phyloP scores from a whole-genome alignment of 352 stramenopile genomes.

The Pythium rhizo-oryzae region DNA sequence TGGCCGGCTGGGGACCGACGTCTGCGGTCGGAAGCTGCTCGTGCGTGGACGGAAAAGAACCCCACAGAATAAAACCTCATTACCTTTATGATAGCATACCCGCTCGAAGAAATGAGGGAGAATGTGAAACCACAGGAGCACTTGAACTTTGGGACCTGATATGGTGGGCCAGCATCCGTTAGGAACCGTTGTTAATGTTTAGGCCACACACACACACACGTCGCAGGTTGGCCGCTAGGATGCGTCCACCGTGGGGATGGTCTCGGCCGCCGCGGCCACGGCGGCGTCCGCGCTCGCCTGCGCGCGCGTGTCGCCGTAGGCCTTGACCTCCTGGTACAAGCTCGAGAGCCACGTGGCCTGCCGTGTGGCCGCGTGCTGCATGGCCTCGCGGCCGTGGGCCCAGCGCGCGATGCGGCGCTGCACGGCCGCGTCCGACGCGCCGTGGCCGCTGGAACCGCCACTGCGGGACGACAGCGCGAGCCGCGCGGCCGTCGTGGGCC shows the following conservation, averaged over 20 bases:
- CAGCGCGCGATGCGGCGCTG: slow-evolving; percentile 68
- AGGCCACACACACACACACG: slow-evolving; percentile 2
- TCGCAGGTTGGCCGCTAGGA: not conserved
- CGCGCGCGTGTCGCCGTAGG: slow-evolving; percentile 47
- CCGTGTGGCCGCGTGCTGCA: slow-evolving; percentile 60
- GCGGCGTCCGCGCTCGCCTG: slow-evolving; percentile 10
- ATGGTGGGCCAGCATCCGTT: slow-evolving; percentile 1
- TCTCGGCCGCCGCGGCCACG: not conserved
- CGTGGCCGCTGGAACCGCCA: not conserved
- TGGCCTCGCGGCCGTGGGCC: slow-evolving; percentile 56
- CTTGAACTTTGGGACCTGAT: slow-evolving; percentile 16
- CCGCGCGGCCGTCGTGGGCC: slow-evolving; percentile 1
- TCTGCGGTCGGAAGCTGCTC: slow-evolving; percentile 6
- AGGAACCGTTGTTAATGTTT: too few relatives aligned
- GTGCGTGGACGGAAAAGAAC: not conserved
- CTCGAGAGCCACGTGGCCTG: slow-evolving; percentile 63
- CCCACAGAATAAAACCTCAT: slow-evolving; percentile 13
- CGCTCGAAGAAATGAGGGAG: not conserved
- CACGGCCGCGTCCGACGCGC: slow-evolving; percentile 31
- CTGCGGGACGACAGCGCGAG: not conserved
- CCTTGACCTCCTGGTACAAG: slow-evolving; percentile 62
- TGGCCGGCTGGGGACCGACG: too few relatives aligned
- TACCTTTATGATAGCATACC: not conserved
- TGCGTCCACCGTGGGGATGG: not conserved
- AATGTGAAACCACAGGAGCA: not conserved